Evolutionary conservation across 1,284 basidiomycete genomes (phyloP), one percentile per base, ranked within the genome.

Genomic region (Cronartium quercuum): DNA sequence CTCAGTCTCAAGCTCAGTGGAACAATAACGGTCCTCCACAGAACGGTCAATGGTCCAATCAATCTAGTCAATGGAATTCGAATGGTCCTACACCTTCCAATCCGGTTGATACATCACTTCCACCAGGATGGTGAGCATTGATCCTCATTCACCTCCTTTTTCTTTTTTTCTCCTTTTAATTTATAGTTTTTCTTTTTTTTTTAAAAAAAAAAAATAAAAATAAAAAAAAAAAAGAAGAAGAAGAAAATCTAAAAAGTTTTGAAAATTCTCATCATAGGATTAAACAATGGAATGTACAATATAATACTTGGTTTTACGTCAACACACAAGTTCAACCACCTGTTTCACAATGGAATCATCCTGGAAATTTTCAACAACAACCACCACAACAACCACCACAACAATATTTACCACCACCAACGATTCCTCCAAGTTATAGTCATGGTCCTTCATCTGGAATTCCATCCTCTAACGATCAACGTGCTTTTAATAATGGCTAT

Each of bases 281-380:
- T 40, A 79, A 79, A 44, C 79, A 81, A 35, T 81, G 77, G 76
- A 80, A 81, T 62, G 61, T 7, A 18, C 68, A 77, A 62, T 80
- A 81, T 77, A 78, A 76, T 37, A 78, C 78, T 55, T 77, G 79
- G 78, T 81, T 81, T 55, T 81, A 79, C 77, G 80, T 81, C 34
- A 79, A 81, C 74, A 81, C 80, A 18, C 68, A 71, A 21, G 77
- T 78, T 6, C 79, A 77, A 13, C 80, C 80, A 6, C 80, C 80
- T 1, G 76, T 78, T 1, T 80, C 79, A 35, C 79, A 78, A 70
- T 81, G 80, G 80, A 76, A 77, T 1, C 80, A 81, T 68, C 80
- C 80, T 0, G 66, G 24, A 3, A n/a, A n/a, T n/a, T n/a, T n/a
- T n/a, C n/a, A n/a, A n/a, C n/a, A n/a, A n/a, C n/a, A n/a, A n/a